Conservation (phyloP, 495 filamentous ascomycete species). For the Thozetella sp. region DNA sequence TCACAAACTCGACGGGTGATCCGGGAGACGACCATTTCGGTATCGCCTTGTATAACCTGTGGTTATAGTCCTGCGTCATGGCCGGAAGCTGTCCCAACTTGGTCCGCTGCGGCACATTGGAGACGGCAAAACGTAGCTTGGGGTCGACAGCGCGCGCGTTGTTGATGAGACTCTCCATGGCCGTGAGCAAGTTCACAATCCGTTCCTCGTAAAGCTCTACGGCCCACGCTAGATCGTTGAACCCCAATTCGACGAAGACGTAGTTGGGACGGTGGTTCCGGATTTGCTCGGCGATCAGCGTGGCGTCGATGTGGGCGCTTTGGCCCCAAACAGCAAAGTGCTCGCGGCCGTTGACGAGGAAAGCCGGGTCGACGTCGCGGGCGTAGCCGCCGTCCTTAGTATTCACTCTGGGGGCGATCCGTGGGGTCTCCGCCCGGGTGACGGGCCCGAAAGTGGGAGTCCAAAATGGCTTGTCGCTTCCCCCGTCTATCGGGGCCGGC, state of each 20-base stretch:
- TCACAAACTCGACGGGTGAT: constrained; percentile 23
- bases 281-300: constrained; percentile 40
- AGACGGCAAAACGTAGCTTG: constrained; percentile 25
- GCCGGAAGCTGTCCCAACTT: constrained; percentile 12
- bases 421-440: not conserved
- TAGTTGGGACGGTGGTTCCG: constrained; percentile 36
- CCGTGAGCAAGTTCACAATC: too few species aligned
- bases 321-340: constrained; percentile 25
- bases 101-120: constrained; percentile 26
- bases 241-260: constrained; percentile 32
- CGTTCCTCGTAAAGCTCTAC: constrained; percentile 12
- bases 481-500: too few species aligned
- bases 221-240: constrained; percentile 37
- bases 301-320: constrained; percentile 28
- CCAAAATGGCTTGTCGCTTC: constrained; percentile 15
- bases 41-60: constrained; percentile 13
- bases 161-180: constrained; percentile 21
- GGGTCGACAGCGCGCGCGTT: constrained; percentile 21
- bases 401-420: constrained; percentile 1
- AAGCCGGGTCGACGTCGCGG: constrained; percentile 14
- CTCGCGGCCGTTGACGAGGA: constrained; percentile 15
- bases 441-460: not conserved
- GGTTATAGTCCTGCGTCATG: constrained; percentile 29
- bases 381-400: constrained; percentile 31
- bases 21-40: constrained; percentile 12